Base-by-base conservation (phyloP, 2,329 filamentous ascomycete genomes). In the Cylindrodendrum hubeiense region DNA sequence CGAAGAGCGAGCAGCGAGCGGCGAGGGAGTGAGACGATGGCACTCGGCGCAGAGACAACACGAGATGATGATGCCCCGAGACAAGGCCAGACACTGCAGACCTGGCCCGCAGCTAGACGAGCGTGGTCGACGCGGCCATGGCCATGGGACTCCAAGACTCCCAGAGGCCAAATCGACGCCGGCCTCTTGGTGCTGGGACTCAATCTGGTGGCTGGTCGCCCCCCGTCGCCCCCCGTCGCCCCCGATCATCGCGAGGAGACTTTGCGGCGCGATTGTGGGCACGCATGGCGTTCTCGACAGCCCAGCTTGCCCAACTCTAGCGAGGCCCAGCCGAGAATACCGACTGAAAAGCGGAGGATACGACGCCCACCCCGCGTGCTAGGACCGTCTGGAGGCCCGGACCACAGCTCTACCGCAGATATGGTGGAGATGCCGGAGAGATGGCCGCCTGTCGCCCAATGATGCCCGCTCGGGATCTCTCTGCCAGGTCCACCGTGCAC, bases 131-230 rank as follows among this genome's bases (percentile, higher is more conserved):
- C n/a, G n/a, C n/a, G n/a, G n/a, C 28, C 28, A 30, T 30, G n/a
- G n/a, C n/a, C 8, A 30, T 30, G 28, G n/a, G n/a, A 30, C 28
- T 3, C 28, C 28, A 30, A 30, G n/a, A n/a, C n/a, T n/a, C n/a
- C n/a, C n/a, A 39, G 37, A 8, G 37, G 15, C 15, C 17, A 17
- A 15, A 39, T 39, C 37, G 15, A 39, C 37, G 3, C 37, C 15
- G 9, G 37, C 37, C n/a, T 17, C 17, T n/a, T 39, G 15, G 15
- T 17, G n/a, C 6, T 39, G 37, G 15, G 37, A 44, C 24, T 33
- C 41, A 43, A 66, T 59, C 60, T 59, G 37, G 60, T 55, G 63
- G 63, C 60, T 56, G 19, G 26, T n/a, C 26, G 28, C 24, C 53
- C 37, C n/a, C n/a, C n/a, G n/a, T n/a, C n/a, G n/a, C n/a, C n/a